These are phyloP conservation scores for Exophiala phaeomuriformis DNA, from an alignment of 2,329 filamentous ascomycete genomes.

Conservation along the genomic window DNA sequence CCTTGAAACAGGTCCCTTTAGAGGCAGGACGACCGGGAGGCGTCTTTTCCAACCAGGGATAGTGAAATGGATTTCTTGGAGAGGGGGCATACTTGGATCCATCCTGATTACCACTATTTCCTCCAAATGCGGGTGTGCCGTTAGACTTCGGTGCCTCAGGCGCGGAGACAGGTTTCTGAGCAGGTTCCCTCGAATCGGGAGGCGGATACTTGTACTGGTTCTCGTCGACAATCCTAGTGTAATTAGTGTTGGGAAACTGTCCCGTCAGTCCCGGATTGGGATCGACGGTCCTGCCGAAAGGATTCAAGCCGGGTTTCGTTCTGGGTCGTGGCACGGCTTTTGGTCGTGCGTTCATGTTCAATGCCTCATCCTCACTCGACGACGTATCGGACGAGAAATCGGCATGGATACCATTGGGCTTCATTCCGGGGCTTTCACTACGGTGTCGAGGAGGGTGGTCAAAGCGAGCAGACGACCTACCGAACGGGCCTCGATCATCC, in stretches of 20 bases:
- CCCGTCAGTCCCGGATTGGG: conserved; percentile 20
- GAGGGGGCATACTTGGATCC: conserved; percentile 22
- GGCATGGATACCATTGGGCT: conserved; percentile 13
- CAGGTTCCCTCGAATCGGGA: conserved; percentile 20
- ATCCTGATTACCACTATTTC: conserved; percentile 11
- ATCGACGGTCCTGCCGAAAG: conserved; percentile 4
- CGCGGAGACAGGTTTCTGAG: conserved; percentile 18
- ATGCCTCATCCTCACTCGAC: conserved; percentile 28
- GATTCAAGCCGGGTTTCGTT: conserved; percentile 3
- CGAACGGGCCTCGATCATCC: conserved; percentile 28
- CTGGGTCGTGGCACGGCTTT: conserved; percentile 31
- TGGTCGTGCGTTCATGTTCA: conserved; percentile 29
- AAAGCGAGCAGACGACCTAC: conserved; percentile 34
- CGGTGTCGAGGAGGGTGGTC: conserved; percentile 34
- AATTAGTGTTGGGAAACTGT: conserved; percentile 25
- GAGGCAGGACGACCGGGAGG: conserved; percentile 1
- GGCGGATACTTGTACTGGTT: conserved; percentile 23
- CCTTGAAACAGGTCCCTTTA: conserved; percentile 16
- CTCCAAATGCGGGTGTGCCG: conserved; percentile 3
- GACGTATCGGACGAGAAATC: conserved; percentile 22
- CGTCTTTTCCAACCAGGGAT: conserved; percentile 8
- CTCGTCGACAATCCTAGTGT: conserved; percentile 23
- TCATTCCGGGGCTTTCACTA: conserved; percentile 40
- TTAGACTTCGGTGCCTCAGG: conserved; percentile 8
- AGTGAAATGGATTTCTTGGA: conserved; percentile 1